These are phyloP conservation scores for Cudoniella acicularis DNA, from an alignment of 495 filamentous ascomycete species.

Conservation along the genomic window DNA sequence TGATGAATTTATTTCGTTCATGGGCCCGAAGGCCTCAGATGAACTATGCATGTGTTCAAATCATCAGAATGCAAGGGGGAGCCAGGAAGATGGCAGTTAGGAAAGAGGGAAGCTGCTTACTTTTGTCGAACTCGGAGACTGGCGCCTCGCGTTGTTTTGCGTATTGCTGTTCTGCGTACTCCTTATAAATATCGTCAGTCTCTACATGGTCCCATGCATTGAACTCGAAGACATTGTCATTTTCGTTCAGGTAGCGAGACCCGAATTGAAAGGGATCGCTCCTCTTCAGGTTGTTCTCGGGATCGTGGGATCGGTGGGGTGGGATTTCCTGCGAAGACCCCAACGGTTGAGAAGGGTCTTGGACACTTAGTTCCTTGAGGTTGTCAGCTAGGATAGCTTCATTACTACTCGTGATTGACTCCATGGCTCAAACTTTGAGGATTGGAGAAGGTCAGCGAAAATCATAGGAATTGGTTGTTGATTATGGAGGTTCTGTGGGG, in stretches of 20 bases:
- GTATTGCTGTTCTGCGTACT: conserved; percentile 77
- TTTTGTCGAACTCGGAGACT: conserved; percentile 82
- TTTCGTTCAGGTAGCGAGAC: conserved; percentile 74
- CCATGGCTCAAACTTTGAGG: conserved; percentile 11
- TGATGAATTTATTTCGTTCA: conserved; percentile 45
- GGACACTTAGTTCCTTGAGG: conserved; percentile 14
- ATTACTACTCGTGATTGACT: conserved; percentile 12
- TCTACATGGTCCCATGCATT: conserved; percentile 99
- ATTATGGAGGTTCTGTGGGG: background rate
- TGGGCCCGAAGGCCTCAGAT: conserved; percentile 48
- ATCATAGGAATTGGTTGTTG: background rate
- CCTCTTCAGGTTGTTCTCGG: conserved; percentile 66
- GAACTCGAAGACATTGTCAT: conserved; percentile 87
- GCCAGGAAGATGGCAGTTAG: background rate
- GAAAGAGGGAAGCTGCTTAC: conserved; percentile 35
- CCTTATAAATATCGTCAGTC: conserved; percentile 76
- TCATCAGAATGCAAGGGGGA: conserved; percentile 42
- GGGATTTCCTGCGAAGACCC: conserved; percentile 25
- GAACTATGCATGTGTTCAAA: conserved; percentile 58
- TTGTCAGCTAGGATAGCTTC: conserved; percentile 8
- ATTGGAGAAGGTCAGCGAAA: background rate
- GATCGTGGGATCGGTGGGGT: conserved; percentile 52
- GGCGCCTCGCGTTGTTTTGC: conserved; percentile 75
- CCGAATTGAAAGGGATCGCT: conserved; percentile 94
- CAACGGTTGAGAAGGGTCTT: conserved; percentile 11